A percentile compares a stretch with the other conserved stretches of the same genome.
phyloP scores from a whole-genome alignment of 2,329 filamentous ascomycete species.

The Coleophoma cylindrospora region DNA sequence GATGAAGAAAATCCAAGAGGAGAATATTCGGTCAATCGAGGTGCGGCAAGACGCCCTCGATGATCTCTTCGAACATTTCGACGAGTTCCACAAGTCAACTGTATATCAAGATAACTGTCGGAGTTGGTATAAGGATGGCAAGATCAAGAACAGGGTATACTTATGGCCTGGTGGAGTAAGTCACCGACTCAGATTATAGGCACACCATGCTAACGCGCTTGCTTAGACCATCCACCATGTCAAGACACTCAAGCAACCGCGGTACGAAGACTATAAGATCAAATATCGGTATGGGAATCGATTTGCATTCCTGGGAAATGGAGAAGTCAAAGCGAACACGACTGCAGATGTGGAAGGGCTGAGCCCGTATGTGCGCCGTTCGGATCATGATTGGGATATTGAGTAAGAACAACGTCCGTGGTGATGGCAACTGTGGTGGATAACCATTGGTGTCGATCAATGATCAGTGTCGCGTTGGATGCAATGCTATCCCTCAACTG shows the following conservation, averaged over 20 bases:
- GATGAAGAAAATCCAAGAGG: slow-evolving; percentile 32
- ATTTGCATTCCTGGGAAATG: slow-evolving; percentile 32
- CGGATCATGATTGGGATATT: neutral
- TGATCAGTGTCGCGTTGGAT: too few relatives aligned
- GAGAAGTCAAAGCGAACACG: slow-evolving; percentile 36
- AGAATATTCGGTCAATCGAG: slow-evolving; percentile 28
- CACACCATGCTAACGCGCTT: neutral
- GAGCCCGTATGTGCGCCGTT: slow-evolving; percentile 34
- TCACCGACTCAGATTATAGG: slow-evolving; percentile 25
- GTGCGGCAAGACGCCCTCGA: slow-evolving; percentile 27
- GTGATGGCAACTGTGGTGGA: too few relatives aligned
- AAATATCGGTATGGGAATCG: slow-evolving; percentile 29
- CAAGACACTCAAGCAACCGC: slow-evolving; percentile 30
- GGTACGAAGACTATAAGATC: slow-evolving; percentile 36
- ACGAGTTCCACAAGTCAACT: slow-evolving; percentile 19
- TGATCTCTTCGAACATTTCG: slow-evolving; percentile 24
- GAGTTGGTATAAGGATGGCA: slow-evolving; percentile 13
- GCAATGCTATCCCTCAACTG: too few relatives aligned
- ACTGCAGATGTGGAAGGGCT: slow-evolving; percentile 32
- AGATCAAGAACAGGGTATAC: slow-evolving; percentile 30
- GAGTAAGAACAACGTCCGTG: neutral
- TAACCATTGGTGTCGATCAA: too few relatives aligned
- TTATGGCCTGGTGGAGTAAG: slow-evolving; percentile 41
- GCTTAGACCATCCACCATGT: slow-evolving; percentile 32
- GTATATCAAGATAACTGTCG: slow-evolving; percentile 18